Evolutionary conservation across 1,139 yeast species (phyloP), one percentile per base, ranked within the genome.

Genomic region (Debaryomyces coudertii): DNA sequence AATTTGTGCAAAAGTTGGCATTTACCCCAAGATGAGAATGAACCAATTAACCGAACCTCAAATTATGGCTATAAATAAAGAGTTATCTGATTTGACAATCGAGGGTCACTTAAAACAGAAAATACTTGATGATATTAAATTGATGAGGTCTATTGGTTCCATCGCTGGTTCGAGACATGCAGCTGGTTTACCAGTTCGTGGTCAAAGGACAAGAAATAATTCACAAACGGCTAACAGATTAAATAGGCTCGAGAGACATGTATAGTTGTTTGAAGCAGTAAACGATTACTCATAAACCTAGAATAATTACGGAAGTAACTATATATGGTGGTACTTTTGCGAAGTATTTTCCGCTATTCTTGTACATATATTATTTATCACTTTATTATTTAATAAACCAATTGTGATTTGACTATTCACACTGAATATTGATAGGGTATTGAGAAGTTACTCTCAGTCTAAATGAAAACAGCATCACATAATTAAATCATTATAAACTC

Each of bases 1-100:
- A 58, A 74, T 95, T 45, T 90, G 97, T 66, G 85, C 98, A 38
- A 88, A 83, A 62, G 82, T 93, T 22, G 97, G 97, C 7, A 79
- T 93, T 47, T 93, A 92, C 62, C 98, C 98, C 34, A 77, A 80
- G 63, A 90, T 92, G 95, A 82, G 96, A 68, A 87, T 93, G 89
- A 93, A 89, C 64, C 96, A 93, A 66, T 79, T 93, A 40, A 76
- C 87, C 25, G 99, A 93, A 66, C 89, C 92, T 39, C 96, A 90
- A 59, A 79, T 90, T 42, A 79, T 93, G 79, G 82, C 88, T 36
- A 76, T 93, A 38, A 87, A 96, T 42, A 92, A 90, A 65, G 97
- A 93, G 62, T 75, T 93, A 43, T 82, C 96, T 2, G 87, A 82
- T 43, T 76, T 88, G 76, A 82, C 88, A 30, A 87, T 93, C 40